These are phyloP conservation scores for Fraxinus sp. DNA, from an alignment of 305 asterid species.

Conservation along the genomic window DNA sequence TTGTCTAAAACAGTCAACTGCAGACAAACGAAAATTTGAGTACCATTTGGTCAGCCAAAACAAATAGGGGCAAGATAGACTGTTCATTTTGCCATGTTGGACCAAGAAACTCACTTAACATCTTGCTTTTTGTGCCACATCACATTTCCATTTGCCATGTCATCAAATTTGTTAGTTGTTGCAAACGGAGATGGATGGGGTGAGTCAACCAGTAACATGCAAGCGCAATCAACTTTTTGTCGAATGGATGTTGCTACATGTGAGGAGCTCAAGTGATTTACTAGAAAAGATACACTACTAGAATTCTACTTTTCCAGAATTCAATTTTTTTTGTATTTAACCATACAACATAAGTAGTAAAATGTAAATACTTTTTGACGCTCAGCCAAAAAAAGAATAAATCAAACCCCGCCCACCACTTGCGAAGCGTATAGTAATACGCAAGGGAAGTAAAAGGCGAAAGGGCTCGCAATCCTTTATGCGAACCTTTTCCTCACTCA, in stretches of 20 bases:
- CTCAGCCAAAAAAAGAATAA: neutral
- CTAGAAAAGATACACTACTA: neutral
- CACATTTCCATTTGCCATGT: neutral
- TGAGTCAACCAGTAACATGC: neutral
- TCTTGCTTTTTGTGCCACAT: neutral
- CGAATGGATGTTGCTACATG: neutral
- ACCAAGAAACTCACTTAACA: neutral
- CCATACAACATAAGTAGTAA: neutral
- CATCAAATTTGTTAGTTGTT: neutral
- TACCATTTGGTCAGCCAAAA: constrained; percentile 6
- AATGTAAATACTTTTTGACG: neutral
- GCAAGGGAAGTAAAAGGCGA: neutral
- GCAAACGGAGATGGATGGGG: neutral
- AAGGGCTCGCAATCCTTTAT: neutral
- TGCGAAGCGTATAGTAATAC: neutral
- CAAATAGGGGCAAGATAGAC: neutral
- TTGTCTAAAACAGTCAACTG: constrained; percentile 70
- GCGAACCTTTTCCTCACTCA: neutral
- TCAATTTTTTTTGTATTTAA: neutral
- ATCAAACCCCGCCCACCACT: neutral
- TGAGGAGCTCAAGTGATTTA: neutral
- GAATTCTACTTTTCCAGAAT: neutral
- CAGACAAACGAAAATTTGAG: constrained; percentile 11
- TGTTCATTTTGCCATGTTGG: neutral
- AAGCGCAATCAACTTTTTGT: neutral